These are phyloP conservation scores for Tetrapisispora iriomotensis DNA, from an alignment of 805 yeast genomes.

Conservation along the genomic window DNA sequence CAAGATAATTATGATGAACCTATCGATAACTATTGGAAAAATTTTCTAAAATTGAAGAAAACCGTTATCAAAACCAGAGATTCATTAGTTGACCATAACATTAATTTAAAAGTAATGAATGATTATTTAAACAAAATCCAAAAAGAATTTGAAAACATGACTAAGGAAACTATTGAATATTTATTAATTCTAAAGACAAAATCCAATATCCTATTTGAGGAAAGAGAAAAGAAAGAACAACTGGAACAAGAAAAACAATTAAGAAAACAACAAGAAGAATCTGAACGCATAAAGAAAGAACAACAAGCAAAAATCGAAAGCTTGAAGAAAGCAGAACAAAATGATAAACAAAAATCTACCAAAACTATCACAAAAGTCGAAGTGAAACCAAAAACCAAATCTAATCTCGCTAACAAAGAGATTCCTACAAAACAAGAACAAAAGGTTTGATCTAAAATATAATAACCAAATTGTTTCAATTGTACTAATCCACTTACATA, in stretches of 20 bases:
- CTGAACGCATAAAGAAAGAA: background rate
- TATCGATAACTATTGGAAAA: slow-evolving; percentile 50
- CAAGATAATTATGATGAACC: slow-evolving; percentile 14
- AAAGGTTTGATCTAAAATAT: too few relatives aligned
- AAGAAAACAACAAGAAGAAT: background rate
- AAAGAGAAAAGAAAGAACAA: slow-evolving; percentile 33
- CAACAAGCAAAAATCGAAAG: background rate
- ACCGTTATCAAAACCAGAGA: slow-evolving; percentile 48
- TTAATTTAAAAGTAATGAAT: slow-evolving; percentile 7
- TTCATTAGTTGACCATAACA: slow-evolving; percentile 29
- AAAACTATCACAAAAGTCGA: background rate
- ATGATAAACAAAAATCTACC: background rate
- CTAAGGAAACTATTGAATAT: slow-evolving; percentile 54
- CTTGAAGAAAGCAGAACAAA: background rate
- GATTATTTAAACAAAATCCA: slow-evolving; percentile 30
- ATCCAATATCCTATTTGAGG: slow-evolving; percentile 48
- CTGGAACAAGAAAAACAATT: slow-evolving; percentile 3
- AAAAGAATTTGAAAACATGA: slow-evolving; percentile 36
- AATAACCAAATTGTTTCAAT: too few relatives aligned
- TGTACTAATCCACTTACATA: too few relatives aligned
- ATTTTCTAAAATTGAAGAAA: slow-evolving; percentile 47
- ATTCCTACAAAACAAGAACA: too few relatives aligned
- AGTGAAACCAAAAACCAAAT: background rate
- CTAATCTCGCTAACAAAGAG: background rate
- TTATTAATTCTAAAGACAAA: slow-evolving; percentile 46